phyloP scores from a whole-genome alignment of 768 basidiomycete genomes.

The Amanita thiersii region DNA sequence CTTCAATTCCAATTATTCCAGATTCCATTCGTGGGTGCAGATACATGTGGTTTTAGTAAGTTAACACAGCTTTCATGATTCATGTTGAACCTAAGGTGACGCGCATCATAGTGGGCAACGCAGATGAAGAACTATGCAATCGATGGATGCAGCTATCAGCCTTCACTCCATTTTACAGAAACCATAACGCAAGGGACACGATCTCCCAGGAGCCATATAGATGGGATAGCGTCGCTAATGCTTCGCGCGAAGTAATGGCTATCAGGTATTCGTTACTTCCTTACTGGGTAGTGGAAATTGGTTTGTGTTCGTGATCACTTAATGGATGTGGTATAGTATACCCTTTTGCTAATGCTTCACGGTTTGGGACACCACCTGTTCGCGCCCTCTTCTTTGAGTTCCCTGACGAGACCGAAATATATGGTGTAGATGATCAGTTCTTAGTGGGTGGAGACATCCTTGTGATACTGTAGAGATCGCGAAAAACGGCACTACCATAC shows the following conservation, averaged over 20 bases:
- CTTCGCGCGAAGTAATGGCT: slow-evolving; percentile 63
- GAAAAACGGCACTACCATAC: slow-evolving; percentile 33
- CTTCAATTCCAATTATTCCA: slow-evolving; percentile 82
- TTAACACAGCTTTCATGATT: slow-evolving; percentile 12
- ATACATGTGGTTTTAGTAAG: slow-evolving; percentile 62
- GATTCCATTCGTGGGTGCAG: slow-evolving; percentile 79
- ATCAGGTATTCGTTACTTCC: slow-evolving; percentile 66
- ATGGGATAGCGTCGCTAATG: slow-evolving; percentile 75
- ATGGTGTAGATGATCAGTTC: slow-evolving; percentile 60
- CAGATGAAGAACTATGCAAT: slow-evolving; percentile 74
- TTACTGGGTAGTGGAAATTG: slow-evolving; percentile 56
- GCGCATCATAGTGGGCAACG: slow-evolving; percentile 38
- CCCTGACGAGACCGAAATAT: slow-evolving; percentile 59
- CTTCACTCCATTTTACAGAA: slow-evolving; percentile 76
- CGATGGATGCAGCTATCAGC: slow-evolving; percentile 86
- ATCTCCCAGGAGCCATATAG: slow-evolving; percentile 74
- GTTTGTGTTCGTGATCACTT: slow-evolving; percentile 5
- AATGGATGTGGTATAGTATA: slow-evolving; percentile 52
- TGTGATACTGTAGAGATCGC: slow-evolving; percentile 43
- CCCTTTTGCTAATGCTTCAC: slow-evolving; percentile 66
- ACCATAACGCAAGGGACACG: slow-evolving; percentile 62
- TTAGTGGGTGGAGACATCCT: slow-evolving; percentile 63
- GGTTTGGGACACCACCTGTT: slow-evolving; percentile 58
- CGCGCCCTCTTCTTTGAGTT: slow-evolving; percentile 76
- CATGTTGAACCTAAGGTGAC: slow-evolving; percentile 10